Percentiles rank a stretch among this genome's conserved stretches.
Conservation (phyloP, 805 yeast species). For the Ogataea haglerorum region DNA sequence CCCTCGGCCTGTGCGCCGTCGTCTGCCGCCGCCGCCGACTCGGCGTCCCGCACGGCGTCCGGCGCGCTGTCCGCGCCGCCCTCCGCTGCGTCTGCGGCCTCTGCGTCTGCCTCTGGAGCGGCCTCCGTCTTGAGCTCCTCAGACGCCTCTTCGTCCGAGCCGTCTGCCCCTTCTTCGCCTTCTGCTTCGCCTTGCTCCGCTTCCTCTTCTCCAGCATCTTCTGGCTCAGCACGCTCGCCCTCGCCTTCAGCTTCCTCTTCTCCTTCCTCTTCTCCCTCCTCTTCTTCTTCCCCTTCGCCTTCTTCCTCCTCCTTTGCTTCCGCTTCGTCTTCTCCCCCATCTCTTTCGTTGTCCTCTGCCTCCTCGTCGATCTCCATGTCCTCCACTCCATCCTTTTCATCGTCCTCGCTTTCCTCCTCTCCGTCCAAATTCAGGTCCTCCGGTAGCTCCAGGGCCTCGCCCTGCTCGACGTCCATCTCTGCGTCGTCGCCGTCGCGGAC, state of each 20-base stretch:
- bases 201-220: no score
- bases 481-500: constrained; percentile 67
- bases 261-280: constrained; percentile 25
- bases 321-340: constrained; percentile 18
- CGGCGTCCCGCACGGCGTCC: constrained; percentile 31
- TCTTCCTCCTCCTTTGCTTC: constrained; percentile 27
- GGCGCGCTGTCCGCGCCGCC: constrained; percentile 33
- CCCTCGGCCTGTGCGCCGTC: constrained; percentile 36
- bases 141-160: constrained; percentile 30
- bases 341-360: constrained; percentile 26
- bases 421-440: constrained; percentile 88
- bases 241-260: constrained; percentile 28
- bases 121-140: constrained; percentile 24
- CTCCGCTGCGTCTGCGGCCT: constrained; percentile 32
- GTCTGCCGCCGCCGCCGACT: constrained; percentile 35
- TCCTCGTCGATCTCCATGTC: constrained; percentile 26
- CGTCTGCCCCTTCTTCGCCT: constrained; percentile 26
- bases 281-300: constrained; percentile 35
- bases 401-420: constrained; percentile 56
- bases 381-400: constrained; percentile 12
- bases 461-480: constrained; percentile 74
- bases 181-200: no score
- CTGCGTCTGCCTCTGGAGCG: constrained; percentile 33
- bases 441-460: constrained; percentile 84
- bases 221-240: constrained; percentile 22